These are phyloP conservation scores for Aureobasidium sp. DNA, from an alignment of 2,329 filamentous ascomycete genomes.

Conservation along the genomic window DNA sequence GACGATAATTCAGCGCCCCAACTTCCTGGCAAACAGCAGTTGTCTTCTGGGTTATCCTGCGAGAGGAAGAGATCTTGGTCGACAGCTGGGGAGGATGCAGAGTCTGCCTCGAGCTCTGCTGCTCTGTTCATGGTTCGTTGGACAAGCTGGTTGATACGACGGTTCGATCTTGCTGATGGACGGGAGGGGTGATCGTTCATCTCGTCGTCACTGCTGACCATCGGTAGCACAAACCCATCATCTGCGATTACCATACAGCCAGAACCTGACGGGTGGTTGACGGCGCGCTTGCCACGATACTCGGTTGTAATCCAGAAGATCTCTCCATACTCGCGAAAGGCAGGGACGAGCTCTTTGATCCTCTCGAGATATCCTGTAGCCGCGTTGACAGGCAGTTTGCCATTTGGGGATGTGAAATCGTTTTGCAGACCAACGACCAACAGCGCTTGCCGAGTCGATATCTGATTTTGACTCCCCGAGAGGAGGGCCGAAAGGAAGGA, in stretches of 20 bases:
- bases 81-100: constrained; percentile 18
- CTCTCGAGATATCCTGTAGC: constrained; percentile 60
- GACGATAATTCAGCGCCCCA: constrained; percentile 46
- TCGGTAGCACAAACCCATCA: not conserved
- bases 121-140: constrained; percentile 17
- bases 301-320: constrained; percentile 81
- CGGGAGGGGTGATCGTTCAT: not conserved
- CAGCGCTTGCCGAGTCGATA: constrained; percentile 61
- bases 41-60: constrained; percentile 30
- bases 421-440: constrained; percentile 84
- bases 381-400: constrained; percentile 59
- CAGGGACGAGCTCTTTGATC: constrained; percentile 58
- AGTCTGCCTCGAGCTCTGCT: constrained; percentile 3
- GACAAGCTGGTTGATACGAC: constrained; percentile 8
- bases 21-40: constrained; percentile 38
- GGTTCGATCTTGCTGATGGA: not conserved
- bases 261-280: constrained; percentile 12
- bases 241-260: constrained; percentile 13
- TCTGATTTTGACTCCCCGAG: constrained; percentile 41
- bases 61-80: constrained; percentile 43
- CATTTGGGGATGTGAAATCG: constrained; percentile 68
- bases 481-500: constrained; percentile 39
- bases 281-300: constrained; percentile 40
- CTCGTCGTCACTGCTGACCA: constrained; percentile 7
- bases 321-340: constrained; percentile 65